Conservation (phyloP, 371 early-diverging fungal species). For the Mortierella sp. region DNA sequence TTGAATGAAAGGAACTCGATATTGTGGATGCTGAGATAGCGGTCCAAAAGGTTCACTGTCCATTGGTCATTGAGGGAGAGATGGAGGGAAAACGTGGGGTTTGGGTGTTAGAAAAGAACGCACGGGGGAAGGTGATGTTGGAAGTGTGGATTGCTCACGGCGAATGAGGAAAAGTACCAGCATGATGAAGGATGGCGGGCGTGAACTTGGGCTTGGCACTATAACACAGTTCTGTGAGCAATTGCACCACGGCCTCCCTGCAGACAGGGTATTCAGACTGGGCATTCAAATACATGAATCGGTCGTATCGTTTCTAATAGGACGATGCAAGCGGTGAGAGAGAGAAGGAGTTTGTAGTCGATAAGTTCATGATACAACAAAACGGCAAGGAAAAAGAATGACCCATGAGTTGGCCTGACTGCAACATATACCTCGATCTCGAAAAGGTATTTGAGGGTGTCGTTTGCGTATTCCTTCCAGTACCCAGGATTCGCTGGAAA, state of each 20-base stretch:
- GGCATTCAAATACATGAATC: constrained; percentile 23
- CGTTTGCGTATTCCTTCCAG: constrained; percentile 44
- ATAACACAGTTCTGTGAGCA: constrained; percentile 34
- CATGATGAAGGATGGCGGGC: constrained; percentile 22
- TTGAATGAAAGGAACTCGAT: not conserved
- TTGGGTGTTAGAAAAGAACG: no score
- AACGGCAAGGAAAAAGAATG: not conserved
- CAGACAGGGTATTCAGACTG: constrained; percentile 8
- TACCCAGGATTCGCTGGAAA: constrained; percentile 33
- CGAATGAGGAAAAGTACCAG: constrained; percentile 8
- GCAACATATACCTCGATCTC: constrained; percentile 37
- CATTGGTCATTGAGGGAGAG: not conserved
- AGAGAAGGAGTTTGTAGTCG: not conserved
- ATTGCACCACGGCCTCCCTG: constrained; percentile 21
- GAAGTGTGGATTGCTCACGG: not conserved
- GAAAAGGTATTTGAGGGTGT: constrained; percentile 29
- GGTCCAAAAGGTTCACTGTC: constrained; percentile 42
- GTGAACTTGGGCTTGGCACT: constrained; percentile 6
- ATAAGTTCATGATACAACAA: not conserved
- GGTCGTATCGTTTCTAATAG: constrained; percentile 33
- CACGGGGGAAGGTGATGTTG: not conserved
- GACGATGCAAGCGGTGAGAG: not conserved
- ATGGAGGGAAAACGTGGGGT: no score
- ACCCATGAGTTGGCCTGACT: no score
- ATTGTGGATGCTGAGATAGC: constrained; percentile 15